Percentiles rank a stretch among this genome's conserved stretches.
Conservation (phyloP, 768 basidiomycete genomes). For the Peribolospora baueri region DNA sequence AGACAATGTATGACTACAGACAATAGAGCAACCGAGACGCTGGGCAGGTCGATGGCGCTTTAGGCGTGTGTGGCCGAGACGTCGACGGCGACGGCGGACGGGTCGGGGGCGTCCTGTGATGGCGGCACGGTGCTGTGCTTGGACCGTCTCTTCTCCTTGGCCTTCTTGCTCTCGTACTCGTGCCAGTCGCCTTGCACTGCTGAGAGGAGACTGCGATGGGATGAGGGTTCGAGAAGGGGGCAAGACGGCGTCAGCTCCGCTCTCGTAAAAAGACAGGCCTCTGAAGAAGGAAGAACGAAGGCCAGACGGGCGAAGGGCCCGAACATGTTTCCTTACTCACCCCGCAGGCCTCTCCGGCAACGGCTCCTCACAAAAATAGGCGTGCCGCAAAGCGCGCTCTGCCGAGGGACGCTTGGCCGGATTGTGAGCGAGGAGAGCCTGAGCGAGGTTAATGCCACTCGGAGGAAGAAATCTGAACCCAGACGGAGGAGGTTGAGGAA, state of each 20-base stretch:
- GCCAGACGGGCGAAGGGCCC: neutral
- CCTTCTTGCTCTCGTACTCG: constrained; percentile 78
- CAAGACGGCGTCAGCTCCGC: neutral
- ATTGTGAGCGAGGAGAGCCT: constrained; percentile 54
- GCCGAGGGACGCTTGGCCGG: constrained; percentile 55
- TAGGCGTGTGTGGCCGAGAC: too few relatives aligned
- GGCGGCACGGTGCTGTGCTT: too few relatives aligned
- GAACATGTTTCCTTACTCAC: constrained; percentile 26
- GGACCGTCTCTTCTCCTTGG: constrained; percentile 20
- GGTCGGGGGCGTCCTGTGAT: too few relatives aligned
- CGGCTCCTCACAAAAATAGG: constrained; percentile 75
- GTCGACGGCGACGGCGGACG: too few relatives aligned
- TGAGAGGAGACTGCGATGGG: constrained; percentile 31
- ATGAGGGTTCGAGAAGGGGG: neutral
- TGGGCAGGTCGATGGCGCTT: too few relatives aligned
- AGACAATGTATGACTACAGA: too few relatives aligned
- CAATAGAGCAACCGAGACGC: too few relatives aligned
- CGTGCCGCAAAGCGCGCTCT: constrained; percentile 46
- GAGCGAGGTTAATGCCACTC: constrained; percentile 65
- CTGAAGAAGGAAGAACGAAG: neutral
- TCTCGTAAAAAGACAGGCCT: neutral
- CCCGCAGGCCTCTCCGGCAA: constrained; percentile 45
- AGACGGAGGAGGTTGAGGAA: neutral
- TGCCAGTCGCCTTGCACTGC: constrained; percentile 88
- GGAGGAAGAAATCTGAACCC: constrained; percentile 53